phyloP scores from a whole-genome alignment of 495 filamentous ascomycete species.

The Aspergillus nanangensis region DNA sequence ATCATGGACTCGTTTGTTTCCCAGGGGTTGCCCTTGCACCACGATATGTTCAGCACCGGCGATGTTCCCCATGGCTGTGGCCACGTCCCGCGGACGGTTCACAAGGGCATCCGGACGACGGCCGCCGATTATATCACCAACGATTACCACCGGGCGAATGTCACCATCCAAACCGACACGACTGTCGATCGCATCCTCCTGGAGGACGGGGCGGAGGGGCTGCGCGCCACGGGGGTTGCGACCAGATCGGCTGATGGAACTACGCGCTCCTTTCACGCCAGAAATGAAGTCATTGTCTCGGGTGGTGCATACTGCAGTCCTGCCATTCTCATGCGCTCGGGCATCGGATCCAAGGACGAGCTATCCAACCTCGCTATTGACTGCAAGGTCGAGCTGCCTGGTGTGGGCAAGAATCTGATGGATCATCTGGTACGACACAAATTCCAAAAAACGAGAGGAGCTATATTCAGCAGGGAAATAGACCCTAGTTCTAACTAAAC shows the following conservation, averaged over 20 bases:
- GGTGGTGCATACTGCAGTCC: conserved; percentile 55
- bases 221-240: conserved; percentile 24
- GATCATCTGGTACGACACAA: conserved; percentile 53
- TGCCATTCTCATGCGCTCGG: conserved; percentile 51
- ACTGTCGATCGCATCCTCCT: conserved; percentile 34
- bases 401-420: conserved; percentile 51
- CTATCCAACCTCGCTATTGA: conserved; percentile 42
- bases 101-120: conserved; percentile 45
- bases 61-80: conserved; percentile 46
- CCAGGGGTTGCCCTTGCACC: conserved; percentile 37
- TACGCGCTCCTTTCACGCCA: conserved; percentile 25
- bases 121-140: conserved; percentile 43
- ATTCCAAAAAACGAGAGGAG: too few species aligned
- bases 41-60: conserved; percentile 49
- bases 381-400: conserved; percentile 44
- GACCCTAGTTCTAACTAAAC: not conserved
- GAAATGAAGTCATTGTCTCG: conserved; percentile 48
- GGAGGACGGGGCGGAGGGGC: conserved; percentile 8
- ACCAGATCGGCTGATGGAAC: conserved; percentile 20
- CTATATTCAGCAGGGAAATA: too few species aligned
- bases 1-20: conserved; percentile 44
- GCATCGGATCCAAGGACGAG: conserved; percentile 48
- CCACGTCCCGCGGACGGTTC: conserved; percentile 45
- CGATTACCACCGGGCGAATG: conserved; percentile 27
- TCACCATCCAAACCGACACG: conserved; percentile 33